Percentiles rank a stretch among this genome's conserved stretches.
These are phyloP conservation scores for Thalia dealbata DNA, from an alignment of 176 grass and related monocot genomes.

Conservation along the genomic window DNA sequence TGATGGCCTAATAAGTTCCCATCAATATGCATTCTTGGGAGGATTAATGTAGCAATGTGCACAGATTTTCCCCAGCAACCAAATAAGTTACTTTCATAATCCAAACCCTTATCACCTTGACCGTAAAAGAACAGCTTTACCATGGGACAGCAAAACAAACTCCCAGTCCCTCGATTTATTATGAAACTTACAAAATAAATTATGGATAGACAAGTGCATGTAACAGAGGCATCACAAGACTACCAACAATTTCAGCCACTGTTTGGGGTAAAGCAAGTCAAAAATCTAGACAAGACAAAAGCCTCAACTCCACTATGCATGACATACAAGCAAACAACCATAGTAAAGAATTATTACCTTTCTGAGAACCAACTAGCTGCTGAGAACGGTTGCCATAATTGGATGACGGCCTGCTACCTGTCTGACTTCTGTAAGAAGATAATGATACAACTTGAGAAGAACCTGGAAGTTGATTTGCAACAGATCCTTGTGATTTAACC, in stretches of 20 bases:
- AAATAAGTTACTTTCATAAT: no score
- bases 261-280: not conserved
- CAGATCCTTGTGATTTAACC: not conserved
- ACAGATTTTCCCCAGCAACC: no score
- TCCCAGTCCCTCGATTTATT: no score
- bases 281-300: not conserved
- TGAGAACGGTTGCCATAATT: constrained; percentile 43
- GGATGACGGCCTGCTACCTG: constrained; percentile 17
- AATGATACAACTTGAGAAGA: constrained; percentile 24
- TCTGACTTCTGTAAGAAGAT: constrained; percentile 21
- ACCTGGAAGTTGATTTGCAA: constrained; percentile 18
- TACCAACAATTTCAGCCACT: no score
- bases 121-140: not conserved
- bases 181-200: no score
- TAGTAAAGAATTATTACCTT: constrained; percentile 30
- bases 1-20: no score
- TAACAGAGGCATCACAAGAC: no score
- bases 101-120: not conserved
- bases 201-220: no score
- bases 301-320: not conserved
- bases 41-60: no score
- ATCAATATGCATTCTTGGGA: no score
- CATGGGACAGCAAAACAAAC: no score
- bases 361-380: constrained; percentile 33
- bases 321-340: not conserved